Conservation (phyloP, 495 filamentous ascomycete species). For the Cercophora sp. region DNA sequence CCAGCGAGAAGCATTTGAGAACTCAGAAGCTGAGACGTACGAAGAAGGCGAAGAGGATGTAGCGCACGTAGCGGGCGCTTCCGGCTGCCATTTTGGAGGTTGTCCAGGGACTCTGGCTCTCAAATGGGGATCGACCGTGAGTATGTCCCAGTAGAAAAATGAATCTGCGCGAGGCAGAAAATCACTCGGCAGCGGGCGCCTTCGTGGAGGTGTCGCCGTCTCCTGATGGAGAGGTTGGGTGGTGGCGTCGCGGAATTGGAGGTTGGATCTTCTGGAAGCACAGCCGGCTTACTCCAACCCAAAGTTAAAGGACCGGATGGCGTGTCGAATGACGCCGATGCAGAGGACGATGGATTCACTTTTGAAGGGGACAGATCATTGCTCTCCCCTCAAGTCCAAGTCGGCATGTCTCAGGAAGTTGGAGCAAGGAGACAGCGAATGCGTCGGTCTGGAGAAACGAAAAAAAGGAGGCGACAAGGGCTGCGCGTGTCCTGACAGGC, state of each 20-base stretch:
- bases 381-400: conserved; percentile 5
- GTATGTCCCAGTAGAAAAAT: background rate
- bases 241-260: background rate
- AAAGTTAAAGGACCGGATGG: background rate
- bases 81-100: conserved; percentile 58
- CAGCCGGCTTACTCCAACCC: background rate
- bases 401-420: conserved; percentile 3
- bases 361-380: background rate
- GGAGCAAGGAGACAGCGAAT: background rate
- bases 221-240: background rate
- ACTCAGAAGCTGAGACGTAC: conserved; percentile 48
- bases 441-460: background rate
- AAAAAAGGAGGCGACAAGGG: conserved; percentile 8
- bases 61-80: conserved; percentile 72
- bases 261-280: background rate
- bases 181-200: background rate
- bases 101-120: too few relatives aligned
- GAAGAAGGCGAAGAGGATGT: conserved; percentile 81
- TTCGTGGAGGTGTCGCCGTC: background rate
- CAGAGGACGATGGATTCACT: background rate
- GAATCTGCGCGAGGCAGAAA: background rate
- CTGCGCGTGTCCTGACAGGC: conserved; percentile 5
- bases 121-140: conserved; percentile 8
- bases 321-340: background rate
- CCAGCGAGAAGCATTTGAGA: too few relatives aligned